phyloP scores from a whole-genome alignment of 1,284 basidiomycete genomes.

The Melampsora medusae region DNA sequence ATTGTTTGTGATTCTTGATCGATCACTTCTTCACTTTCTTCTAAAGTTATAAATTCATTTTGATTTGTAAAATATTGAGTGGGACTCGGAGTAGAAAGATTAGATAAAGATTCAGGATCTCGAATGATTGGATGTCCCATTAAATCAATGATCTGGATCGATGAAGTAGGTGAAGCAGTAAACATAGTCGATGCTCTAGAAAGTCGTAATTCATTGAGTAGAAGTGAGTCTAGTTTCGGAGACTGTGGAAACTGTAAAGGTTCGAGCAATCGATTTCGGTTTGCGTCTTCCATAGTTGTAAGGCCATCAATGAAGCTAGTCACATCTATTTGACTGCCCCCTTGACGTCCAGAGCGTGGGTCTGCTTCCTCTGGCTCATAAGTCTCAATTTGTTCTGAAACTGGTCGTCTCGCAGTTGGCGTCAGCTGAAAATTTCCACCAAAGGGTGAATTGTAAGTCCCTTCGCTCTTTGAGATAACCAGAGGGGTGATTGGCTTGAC shows the following conservation, averaged over 20 bases:
- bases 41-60: background rate
- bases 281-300: background rate
- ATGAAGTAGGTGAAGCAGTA: conserved; percentile 3
- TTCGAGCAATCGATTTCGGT: background rate
- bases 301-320: conserved; percentile 3
- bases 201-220: background rate
- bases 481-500: no score
- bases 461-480: no score
- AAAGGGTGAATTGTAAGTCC: no score
- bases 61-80: background rate
- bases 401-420: no score
- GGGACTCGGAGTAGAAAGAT: no score
- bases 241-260: background rate
- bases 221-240: background rate
- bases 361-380: no score
- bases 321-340: background rate
- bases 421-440: no score
- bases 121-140: background rate
- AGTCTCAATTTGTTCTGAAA: no score
- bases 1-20: background rate
- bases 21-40: background rate
- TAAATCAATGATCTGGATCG: background rate
- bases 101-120: background rate
- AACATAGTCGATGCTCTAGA: background rate
- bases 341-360: no score